These are phyloP conservation scores for Thozetella sp. DNA, from an alignment of 495 filamentous ascomycete species.

Conservation along the genomic window DNA sequence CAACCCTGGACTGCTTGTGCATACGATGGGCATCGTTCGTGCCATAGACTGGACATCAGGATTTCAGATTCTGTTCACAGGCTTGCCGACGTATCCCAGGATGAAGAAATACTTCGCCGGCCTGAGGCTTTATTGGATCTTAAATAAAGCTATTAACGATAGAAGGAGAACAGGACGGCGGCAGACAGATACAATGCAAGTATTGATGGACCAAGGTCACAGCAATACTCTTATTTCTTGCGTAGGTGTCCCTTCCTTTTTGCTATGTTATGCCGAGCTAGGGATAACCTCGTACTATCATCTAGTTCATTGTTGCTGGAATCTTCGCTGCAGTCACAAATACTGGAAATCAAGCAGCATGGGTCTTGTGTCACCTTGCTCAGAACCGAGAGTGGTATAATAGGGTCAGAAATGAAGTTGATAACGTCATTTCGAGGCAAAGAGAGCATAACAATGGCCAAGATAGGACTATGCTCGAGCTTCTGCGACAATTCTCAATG, in stretches of 20 bases:
- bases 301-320: conserved; percentile 1
- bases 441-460: neutral
- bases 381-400: conserved; percentile 3
- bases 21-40: neutral
- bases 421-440: neutral
- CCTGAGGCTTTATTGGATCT: neutral
- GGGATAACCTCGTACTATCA: neutral
- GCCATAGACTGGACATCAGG: neutral
- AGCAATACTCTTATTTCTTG: conserved; percentile 2
- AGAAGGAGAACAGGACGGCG: neutral
- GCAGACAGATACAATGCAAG: neutral
- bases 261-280: neutral
- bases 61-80: conserved; percentile 1
- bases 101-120: neutral
- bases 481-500: neutral
- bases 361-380: neutral
- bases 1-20: neutral
- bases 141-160: neutral
- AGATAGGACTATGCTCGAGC: neutral
- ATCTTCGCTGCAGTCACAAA: conserved; percentile 1
- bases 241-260: neutral
- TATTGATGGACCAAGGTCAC: conserved; percentile 3
- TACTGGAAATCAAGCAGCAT: neutral
- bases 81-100: neutral
- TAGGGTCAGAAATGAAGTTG: neutral